phyloP scores from a whole-genome alignment of 148 eudicot genomes.

The Chenopodium suecicum region DNA sequence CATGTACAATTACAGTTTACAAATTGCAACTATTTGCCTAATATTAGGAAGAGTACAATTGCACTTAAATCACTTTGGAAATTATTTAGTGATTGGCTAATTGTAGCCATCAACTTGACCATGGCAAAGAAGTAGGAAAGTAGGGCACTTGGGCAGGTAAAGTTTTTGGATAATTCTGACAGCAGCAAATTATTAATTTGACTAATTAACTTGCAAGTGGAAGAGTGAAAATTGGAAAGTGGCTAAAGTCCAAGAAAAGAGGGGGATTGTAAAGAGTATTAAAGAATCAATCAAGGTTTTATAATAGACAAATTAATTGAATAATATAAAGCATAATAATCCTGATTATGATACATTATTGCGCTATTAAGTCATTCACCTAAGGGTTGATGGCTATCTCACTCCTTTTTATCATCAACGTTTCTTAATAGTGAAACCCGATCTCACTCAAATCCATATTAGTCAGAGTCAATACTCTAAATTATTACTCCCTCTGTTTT shows the following conservation, averaged over 20 bases:
- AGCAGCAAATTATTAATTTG: constrained; percentile 7
- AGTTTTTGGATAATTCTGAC: background rate
- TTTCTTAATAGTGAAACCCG: no score
- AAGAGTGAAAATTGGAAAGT: background rate
- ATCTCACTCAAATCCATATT: no score
- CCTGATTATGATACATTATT: background rate
- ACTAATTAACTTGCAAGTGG: constrained; percentile 1
- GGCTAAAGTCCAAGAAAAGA: constrained; percentile 9
- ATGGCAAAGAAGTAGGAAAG: background rate
- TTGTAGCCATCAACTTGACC: constrained; percentile 10
- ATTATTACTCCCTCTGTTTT: no score
- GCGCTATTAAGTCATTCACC: background rate
- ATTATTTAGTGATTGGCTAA: background rate
- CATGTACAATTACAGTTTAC: no score
- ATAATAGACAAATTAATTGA: background rate
- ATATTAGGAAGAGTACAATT: background rate
- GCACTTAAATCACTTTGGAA: background rate
- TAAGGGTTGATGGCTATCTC: background rate
- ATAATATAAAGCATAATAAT: background rate
- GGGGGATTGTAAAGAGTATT: background rate
- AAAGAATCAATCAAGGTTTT: background rate
- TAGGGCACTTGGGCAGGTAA: background rate
- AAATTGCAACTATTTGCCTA: no score
- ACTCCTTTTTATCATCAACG: no score
- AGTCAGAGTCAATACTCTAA: no score